These are phyloP conservation scores for Botrytis squamosa DNA, from an alignment of 2,329 filamentous ascomycete genomes.

Conservation along the genomic window DNA sequence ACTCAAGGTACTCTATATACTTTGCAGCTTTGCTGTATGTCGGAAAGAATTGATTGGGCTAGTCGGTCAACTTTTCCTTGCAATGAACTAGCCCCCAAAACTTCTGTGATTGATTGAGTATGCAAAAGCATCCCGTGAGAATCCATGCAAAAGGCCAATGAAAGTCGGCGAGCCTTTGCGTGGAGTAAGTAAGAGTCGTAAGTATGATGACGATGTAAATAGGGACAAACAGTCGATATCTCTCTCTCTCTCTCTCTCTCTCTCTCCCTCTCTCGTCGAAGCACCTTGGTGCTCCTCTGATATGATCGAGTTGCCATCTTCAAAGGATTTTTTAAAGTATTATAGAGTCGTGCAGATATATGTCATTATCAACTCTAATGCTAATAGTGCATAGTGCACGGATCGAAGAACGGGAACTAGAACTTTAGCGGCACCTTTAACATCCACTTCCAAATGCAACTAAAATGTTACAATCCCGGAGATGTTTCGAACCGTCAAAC, in stretches of 20 bases:
- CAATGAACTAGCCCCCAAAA: not conserved
- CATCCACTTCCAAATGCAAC: not conserved
- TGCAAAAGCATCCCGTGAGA: not conserved
- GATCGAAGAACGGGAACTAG: constrained; percentile 17
- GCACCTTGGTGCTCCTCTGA: not conserved
- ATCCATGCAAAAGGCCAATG: not conserved
- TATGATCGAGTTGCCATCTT: not conserved
- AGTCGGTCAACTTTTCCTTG: constrained; percentile 15
- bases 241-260: not conserved
- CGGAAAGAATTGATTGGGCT: constrained; percentile 8
- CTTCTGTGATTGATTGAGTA: not conserved
- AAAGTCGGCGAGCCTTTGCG: not conserved
- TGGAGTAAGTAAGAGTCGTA: not conserved
- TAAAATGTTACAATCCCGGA: constrained; percentile 3
- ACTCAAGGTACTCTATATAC: not conserved
- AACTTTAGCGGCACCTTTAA: constrained; percentile 6
- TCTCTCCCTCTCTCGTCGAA: not conserved
- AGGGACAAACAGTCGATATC: not conserved
- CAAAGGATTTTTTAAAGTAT: not conserved
- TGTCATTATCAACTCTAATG: constrained; percentile 3
- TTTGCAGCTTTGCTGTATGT: constrained; percentile 3
- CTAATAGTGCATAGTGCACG: constrained; percentile 15
- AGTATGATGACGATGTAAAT: not conserved
- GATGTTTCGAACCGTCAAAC: constrained; percentile 1
- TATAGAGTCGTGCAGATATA: not conserved